These are phyloP conservation scores for Salix suchowensis DNA, from an alignment of 345 rosid species.

Conservation along the genomic window DNA sequence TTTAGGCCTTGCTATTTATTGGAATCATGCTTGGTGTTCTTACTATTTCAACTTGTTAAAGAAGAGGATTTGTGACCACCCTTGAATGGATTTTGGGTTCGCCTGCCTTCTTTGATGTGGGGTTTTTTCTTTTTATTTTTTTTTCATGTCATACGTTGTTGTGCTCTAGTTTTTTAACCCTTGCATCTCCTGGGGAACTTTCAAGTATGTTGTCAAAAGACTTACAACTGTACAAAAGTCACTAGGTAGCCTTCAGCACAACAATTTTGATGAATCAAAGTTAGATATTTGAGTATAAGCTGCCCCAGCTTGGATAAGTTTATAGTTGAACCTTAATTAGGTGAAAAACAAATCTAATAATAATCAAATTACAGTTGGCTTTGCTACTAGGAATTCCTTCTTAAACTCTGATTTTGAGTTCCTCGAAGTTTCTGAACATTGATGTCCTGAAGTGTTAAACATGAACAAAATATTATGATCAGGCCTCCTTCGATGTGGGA, in stretches of 20 bases:
- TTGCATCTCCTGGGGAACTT: neutral
- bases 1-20: neutral
- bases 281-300: neutral
- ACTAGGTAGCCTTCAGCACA: neutral
- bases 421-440: neutral
- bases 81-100: neutral
- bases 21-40: neutral
- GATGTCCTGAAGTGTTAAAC: neutral
- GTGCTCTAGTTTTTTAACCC: neutral
- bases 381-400: neutral
- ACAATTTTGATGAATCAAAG: neutral
- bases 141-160: neutral
- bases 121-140: neutral
- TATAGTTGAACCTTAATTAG: neutral
- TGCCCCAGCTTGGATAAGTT: neutral
- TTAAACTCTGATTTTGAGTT: neutral
- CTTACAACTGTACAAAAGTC: neutral
- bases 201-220: neutral
- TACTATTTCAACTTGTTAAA: neutral
- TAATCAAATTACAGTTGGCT: neutral
- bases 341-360: neutral
- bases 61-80: neutral
- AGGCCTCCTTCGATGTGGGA: conserved; percentile 94
- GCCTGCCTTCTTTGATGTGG: neutral
- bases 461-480: conserved; percentile 10